Evolutionary conservation across 257 asterid genomes (phyloP), one percentile per base, ranked within the genome.

Genomic region (Rauvolfia tetraphylla): DNA sequence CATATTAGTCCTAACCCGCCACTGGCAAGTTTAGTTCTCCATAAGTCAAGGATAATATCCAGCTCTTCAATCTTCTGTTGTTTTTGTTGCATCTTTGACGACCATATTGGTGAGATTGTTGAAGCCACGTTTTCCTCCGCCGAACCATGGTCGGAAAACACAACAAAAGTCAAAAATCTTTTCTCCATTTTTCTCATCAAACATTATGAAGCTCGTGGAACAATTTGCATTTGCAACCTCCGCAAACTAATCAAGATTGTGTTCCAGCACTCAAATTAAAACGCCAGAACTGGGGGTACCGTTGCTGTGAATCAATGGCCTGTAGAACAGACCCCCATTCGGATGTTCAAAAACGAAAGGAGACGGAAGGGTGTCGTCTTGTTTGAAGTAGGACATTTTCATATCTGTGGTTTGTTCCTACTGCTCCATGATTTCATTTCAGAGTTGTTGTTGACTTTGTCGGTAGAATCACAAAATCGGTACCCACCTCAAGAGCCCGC

Each of bases 41-140:
- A 20, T 73, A 51, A 53, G 82, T 73, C 82, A 79, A n/a, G n/a
- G n/a, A 79, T 54, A 72, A 72, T 78, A 63, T 73, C 82, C 53
- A 63, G 69, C 76, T 51, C 68, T 13, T 20, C 44, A 71, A 4
- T 7, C 29, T 61, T 59, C n/a, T 25, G 38, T 48, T 36, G 63
- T 51, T 34, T n/a, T 13, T 38, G 23, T 9, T 59, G 8, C 9
- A 23, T 25, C 7, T 27, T 7, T 39, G 8, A 9, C n/a, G 44
- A 41, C 44, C 44, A 41, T 41, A 41, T 29, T 62, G 72, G 11
- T 44, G 79, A 75, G 46, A 22, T 63, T 33, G 51, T 63, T 63
- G 53, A 48, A 29, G 25, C 25, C 72, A 65, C 67, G 79, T 75
- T 75, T 75, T 51, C 39, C 39, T 42, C 0, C 15, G 10, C 18